Evolutionary conservation across 192 early-diverging fungal genomes (phyloP), one percentile per base, ranked within the genome.

Genomic region (Dissophora ornata): DNA sequence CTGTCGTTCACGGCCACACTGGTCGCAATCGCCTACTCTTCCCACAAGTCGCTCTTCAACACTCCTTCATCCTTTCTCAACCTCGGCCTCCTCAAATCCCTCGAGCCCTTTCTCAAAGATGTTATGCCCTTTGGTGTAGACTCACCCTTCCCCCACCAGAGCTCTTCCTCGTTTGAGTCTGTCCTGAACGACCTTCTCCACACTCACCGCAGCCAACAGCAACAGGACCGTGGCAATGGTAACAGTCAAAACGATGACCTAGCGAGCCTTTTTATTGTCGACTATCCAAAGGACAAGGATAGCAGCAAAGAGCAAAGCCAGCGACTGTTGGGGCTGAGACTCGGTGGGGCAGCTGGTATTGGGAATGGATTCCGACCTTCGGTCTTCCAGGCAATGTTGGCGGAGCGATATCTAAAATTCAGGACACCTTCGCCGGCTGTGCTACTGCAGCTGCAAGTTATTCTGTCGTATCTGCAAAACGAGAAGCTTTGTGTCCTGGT

Each of bases 401-500:
- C 79, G 3, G 79, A 80, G 29, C 58, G 66, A 10, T 73, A 73
- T 61, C 67, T 80, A 21, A 62, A 68, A 29, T 65, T 73, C 36
- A 53, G 69, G 19, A 73, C 65, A 21, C 79, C 79, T 9, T 67
- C 71, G 1, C 64, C 69, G 2, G 64, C 65, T 25, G 71, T 73
- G 30, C 57, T 63, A 11, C 51, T 77, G 36, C 73, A 66, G 47
- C 42, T 66, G 41, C 71, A 64, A 45, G 67, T 63, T 22, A 77
- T 81, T 25, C 58, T 81, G 1, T 75, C 67, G n/a, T 84, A 81
- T 60, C 58, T 84, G 9, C 80, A 84, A 55, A 81, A 81, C 46
- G 82, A 84, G 53, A 84, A 81, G 52, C 53, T 81, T 1, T 81
- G 75, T 60, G 80, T 84, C 22, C 54, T 84, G 74, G 82, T 84